Evolutionary conservation across 1,284 basidiomycete species (phyloP).

Genomic region (Boletellus sp.): DNA sequence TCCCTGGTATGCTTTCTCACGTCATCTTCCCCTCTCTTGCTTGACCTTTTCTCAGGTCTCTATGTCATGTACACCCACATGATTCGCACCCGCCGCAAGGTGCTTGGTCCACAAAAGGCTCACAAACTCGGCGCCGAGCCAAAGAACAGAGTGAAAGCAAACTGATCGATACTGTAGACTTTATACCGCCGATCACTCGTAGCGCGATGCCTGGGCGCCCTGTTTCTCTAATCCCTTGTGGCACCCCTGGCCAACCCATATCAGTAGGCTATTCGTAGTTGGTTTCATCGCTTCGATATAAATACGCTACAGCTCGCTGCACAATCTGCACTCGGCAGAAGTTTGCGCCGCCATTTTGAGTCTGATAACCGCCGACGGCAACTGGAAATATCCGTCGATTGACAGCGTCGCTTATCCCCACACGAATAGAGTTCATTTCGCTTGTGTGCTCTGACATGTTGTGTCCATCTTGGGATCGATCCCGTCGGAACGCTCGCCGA

Average conservation of each 20-base stretch:
- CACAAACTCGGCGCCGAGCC: conserved; percentile 26
- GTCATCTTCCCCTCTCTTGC: not conserved
- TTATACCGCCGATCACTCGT: too few relatives aligned
- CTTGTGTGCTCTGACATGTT: too few relatives aligned
- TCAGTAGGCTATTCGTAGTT: too few relatives aligned
- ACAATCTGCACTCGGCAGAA: conserved; percentile 14
- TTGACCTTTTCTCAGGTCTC: conserved; percentile 35
- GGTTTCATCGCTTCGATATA: conserved; percentile 8
- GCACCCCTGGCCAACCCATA: too few relatives aligned
- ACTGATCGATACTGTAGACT: conserved; percentile 16
- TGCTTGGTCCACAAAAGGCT: conserved; percentile 48
- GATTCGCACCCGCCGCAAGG: conserved; percentile 79
- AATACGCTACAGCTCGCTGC: conserved; percentile 12
- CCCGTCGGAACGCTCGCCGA: conserved; percentile 42
- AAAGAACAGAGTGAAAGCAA: conserved; percentile 22
- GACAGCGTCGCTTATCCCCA: too few relatives aligned
- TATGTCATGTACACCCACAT: conserved; percentile 90
- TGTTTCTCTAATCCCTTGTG: conserved; percentile 11
- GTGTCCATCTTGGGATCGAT: too few relatives aligned
- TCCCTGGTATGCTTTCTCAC: conserved; percentile 64
- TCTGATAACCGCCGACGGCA: too few relatives aligned
- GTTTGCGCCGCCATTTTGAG: too few relatives aligned
- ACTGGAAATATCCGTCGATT: too few relatives aligned
- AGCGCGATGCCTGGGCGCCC: too few relatives aligned
- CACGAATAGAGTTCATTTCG: too few relatives aligned